Evolutionary conservation across 331 rosid genomes (phyloP).

Genomic region (Saraca asoca): DNA sequence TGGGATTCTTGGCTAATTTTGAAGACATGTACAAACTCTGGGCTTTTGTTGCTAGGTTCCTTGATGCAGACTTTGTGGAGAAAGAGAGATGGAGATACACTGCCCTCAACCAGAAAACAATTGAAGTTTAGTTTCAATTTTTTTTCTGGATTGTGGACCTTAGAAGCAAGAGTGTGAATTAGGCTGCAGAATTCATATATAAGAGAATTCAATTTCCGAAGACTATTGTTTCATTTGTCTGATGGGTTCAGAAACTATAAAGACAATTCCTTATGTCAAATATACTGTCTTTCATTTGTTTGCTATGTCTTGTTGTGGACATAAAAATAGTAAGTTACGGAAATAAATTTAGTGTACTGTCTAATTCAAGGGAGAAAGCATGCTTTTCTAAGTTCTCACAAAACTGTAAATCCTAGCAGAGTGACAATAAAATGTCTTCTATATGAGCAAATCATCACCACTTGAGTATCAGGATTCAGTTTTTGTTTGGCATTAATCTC

Average conservation of each 20-base stretch:
- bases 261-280: constrained; percentile 33
- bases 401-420: too few relatives aligned
- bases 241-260: constrained; percentile 29
- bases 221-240: constrained; percentile 31
- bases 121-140: constrained; percentile 62
- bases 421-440: too few relatives aligned
- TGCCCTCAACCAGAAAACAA: constrained; percentile 73
- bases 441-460: too few relatives aligned
- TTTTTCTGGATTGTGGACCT: constrained; percentile 41
- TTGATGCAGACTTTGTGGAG: constrained; percentile 93
- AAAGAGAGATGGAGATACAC: constrained; percentile 96
- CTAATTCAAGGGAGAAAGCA: too few relatives aligned
- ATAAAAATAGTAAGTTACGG: too few relatives aligned
- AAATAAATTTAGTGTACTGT: too few relatives aligned
- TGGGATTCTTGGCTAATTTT: constrained; percentile 77
- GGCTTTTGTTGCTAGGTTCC: constrained; percentile 87
- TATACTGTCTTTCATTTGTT: constrained; percentile 23
- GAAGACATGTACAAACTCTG: constrained; percentile 79
- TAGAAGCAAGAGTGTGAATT: constrained; percentile 31
- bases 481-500: too few relatives aligned
- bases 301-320: neutral
- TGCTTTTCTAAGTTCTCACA: too few relatives aligned
- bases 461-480: too few relatives aligned
- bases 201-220: constrained; percentile 30
- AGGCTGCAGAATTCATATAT: constrained; percentile 36